phyloP scores from a whole-genome alignment of 257 asterid genomes.

The Dorcoceras hygrometricum region DNA sequence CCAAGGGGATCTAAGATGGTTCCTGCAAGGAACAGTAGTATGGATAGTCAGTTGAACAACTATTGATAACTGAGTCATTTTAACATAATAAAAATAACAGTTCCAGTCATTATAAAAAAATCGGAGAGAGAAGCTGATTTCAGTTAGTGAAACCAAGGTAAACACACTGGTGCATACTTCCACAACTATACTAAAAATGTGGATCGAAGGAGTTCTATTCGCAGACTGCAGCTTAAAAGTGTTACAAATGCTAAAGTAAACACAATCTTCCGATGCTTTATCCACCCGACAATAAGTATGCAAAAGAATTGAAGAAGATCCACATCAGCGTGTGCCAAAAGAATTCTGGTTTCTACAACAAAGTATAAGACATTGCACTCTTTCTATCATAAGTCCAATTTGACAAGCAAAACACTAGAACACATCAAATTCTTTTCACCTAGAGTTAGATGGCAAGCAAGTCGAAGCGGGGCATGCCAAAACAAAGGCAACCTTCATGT shows the following conservation, averaged over 20 bases:
- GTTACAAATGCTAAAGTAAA: background rate
- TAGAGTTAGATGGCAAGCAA: conserved; percentile 15
- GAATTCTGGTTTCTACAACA: conserved; percentile 8
- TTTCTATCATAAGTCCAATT: background rate
- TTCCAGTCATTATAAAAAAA: background rate
- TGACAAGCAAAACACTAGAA: background rate
- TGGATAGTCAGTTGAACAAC: conserved; percentile 20
- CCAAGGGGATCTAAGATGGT: conserved; percentile 91
- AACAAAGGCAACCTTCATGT: conserved; percentile 3
- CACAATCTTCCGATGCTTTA: background rate
- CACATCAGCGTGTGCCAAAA: background rate
- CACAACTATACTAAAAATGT: background rate
- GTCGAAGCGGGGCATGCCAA: conserved; percentile 14
- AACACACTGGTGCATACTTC: background rate
- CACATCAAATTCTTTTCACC: conserved; percentile 14
- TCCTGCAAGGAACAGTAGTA: conserved; percentile 44
- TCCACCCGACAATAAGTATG: background rate
- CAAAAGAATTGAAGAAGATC: conserved; percentile 8
- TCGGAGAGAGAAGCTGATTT: background rate
- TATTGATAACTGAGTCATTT: conserved; percentile 7
- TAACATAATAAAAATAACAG: conserved; percentile 16
- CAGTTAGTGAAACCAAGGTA: background rate
- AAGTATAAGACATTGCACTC: background rate
- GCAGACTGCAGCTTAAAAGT: background rate
- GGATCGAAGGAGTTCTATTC: background rate